phyloP scores from a whole-genome alignment of 345 rosid genomes.

The Psidium friedrichsthalianum region DNA sequence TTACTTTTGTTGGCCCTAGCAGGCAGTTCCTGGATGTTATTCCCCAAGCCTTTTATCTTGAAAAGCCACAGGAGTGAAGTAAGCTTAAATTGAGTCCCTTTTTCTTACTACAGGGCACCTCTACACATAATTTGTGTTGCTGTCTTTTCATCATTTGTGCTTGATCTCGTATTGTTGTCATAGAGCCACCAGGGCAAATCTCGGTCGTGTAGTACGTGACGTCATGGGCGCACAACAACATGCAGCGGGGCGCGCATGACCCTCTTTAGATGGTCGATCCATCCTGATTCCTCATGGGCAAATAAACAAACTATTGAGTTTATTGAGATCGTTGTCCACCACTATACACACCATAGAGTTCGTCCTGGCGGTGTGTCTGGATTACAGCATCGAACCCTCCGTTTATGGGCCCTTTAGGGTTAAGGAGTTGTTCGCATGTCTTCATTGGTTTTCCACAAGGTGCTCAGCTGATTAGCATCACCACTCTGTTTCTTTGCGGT shows the following conservation, averaged over 20 bases:
- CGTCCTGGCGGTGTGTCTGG: constrained; percentile 64
- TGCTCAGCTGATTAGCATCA: neutral
- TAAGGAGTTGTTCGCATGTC: neutral
- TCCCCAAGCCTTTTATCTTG: constrained; percentile 61
- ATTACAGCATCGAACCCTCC: constrained; percentile 59
- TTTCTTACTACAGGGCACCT: neutral
- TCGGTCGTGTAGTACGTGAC: too few relatives aligned
- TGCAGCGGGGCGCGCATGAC: too few relatives aligned
- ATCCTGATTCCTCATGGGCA: constrained; percentile 24
- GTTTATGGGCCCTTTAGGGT: constrained; percentile 77
- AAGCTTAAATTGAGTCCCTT: constrained; percentile 3
- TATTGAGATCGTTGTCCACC: constrained; percentile 62
- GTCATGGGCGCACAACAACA: too few relatives aligned
- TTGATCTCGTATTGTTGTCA: neutral
- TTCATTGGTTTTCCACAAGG: neutral
- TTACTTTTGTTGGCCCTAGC: constrained; percentile 40
- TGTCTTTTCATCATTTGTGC: neutral
- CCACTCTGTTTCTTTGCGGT: neutral
- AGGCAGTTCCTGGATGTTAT: constrained; percentile 61
- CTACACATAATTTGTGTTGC: neutral
- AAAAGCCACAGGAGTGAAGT: constrained; percentile 50
- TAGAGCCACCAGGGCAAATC: constrained; percentile 51
- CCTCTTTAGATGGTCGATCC: constrained; percentile 28
- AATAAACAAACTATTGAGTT: constrained; percentile 66
- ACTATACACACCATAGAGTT: constrained; percentile 62